These are phyloP conservation scores for Macrolepiota albuminosa DNA, from an alignment of 768 basidiomycete genomes.

Conservation along the genomic window DNA sequence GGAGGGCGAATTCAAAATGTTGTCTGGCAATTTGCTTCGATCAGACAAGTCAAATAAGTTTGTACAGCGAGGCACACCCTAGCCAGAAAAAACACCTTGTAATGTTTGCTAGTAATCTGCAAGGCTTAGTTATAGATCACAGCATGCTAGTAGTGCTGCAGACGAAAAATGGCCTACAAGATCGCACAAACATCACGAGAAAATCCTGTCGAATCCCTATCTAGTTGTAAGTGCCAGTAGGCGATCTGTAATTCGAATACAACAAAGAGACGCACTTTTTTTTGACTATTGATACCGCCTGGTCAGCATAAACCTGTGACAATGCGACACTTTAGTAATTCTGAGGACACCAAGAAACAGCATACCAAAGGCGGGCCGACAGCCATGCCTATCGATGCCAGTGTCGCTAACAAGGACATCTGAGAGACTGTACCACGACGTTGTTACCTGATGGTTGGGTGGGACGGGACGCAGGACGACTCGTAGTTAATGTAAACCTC, in stretches of 20 bases:
- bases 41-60: not conserved
- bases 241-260: not conserved
- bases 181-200: slow-evolving; percentile 86
- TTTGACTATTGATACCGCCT: slow-evolving; percentile 73
- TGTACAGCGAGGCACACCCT: slow-evolving; percentile 35
- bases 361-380: slow-evolving; percentile 69
- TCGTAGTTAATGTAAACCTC: not conserved
- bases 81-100: slow-evolving; percentile 91
- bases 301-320: slow-evolving; percentile 73
- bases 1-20: slow-evolving; percentile 68
- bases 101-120: slow-evolving; percentile 77
- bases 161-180: slow-evolving; percentile 39
- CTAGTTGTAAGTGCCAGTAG: slow-evolving; percentile 2
- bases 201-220: slow-evolving; percentile 80
- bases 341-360: not conserved
- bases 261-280: slow-evolving; percentile 48
- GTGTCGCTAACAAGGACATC: slow-evolving; percentile 58
- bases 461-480: not conserved
- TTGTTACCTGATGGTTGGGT: not conserved
- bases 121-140: slow-evolving; percentile 6
- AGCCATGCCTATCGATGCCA: slow-evolving; percentile 78
- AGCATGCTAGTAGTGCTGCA: slow-evolving; percentile 2
- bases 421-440: not conserved
- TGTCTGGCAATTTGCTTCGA: slow-evolving; percentile 28
- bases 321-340: not conserved